phyloP scores from a whole-genome alignment of 2,329 filamentous ascomycete genomes.

The Cladosporium cucumerinum region DNA sequence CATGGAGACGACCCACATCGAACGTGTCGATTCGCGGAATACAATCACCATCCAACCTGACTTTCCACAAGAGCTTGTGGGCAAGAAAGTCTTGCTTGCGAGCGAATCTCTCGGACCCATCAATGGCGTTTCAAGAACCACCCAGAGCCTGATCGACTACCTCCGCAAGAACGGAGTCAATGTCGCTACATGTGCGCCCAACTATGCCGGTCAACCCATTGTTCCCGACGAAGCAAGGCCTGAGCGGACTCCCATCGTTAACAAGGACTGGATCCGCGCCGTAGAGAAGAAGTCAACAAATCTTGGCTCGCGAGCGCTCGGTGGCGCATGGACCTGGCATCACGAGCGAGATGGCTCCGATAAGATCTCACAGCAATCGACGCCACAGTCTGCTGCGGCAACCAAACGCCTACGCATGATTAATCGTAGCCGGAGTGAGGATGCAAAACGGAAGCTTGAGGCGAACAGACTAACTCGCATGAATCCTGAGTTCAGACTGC shows the following conservation, averaged over 20 bases:
- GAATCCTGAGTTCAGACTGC: constrained; percentile 56
- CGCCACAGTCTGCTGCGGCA: constrained; percentile 16
- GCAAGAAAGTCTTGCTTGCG: constrained; percentile 62
- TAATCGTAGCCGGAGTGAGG: constrained; percentile 29
- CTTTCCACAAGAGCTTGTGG: constrained; percentile 50
- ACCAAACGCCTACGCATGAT: constrained; percentile 27
- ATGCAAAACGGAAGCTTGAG: constrained; percentile 27
- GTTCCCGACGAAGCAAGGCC: constrained; percentile 24
- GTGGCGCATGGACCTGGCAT: constrained; percentile 35
- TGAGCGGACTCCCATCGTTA: constrained; percentile 31
- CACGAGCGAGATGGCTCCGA: constrained; percentile 25
- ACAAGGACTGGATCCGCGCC: constrained; percentile 34
- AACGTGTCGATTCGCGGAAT: neutral
- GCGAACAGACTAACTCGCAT: constrained; percentile 32
- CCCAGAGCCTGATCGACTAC: constrained; percentile 66
- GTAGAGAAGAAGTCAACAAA: constrained; percentile 33
- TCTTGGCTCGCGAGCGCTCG: constrained; percentile 33
- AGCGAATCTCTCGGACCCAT: constrained; percentile 71
- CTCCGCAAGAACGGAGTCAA: constrained; percentile 61
- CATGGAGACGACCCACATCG: constrained; percentile 12
- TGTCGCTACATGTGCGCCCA: constrained; percentile 64
- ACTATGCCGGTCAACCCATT: constrained; percentile 53
- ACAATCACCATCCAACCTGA: constrained; percentile 11
- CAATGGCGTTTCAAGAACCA: constrained; percentile 70
- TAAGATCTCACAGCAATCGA: constrained; percentile 19